Evolutionary conservation across 1,139 yeast species (phyloP).

Genomic region (Magnusiomyces magnusii): DNA sequence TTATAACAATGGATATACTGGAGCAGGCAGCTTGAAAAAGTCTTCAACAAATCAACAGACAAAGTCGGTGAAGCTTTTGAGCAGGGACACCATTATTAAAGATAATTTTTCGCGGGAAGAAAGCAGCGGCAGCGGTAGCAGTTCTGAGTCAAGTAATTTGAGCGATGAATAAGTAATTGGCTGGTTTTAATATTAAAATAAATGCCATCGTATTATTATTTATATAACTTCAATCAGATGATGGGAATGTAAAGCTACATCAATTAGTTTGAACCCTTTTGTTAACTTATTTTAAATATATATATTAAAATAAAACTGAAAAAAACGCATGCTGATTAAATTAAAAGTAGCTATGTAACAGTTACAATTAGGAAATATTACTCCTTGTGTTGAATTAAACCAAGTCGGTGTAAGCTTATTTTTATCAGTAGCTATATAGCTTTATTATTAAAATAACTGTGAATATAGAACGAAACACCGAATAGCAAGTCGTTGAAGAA

Average conservation of each 20-base stretch:
- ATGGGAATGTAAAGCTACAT: too few species aligned
- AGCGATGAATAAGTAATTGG: background rate
- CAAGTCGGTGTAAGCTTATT: background rate
- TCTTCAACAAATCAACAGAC: background rate
- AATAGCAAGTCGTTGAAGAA: too few species aligned
- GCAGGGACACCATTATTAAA: constrained; percentile 6
- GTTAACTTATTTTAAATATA: too few species aligned
- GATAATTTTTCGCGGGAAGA: background rate
- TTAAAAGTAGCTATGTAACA: background rate
- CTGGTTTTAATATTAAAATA: background rate
- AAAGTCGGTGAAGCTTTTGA: constrained; percentile 6
- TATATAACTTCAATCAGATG: too few species aligned
- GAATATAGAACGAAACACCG: too few species aligned
- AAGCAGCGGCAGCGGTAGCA: background rate
- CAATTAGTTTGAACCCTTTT: too few species aligned
- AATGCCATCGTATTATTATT: too few species aligned
- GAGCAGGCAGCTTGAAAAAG: background rate
- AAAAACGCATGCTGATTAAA: background rate
- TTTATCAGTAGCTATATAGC: background rate
- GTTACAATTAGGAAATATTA: background rate
- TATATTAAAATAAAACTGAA: background rate
- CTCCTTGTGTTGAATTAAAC: background rate
- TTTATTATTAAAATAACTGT: background rate
- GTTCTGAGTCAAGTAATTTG: background rate
- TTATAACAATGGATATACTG: background rate